Conservation (phyloP, 1,139 yeast species). For the Kodamaea alishanica region DNA sequence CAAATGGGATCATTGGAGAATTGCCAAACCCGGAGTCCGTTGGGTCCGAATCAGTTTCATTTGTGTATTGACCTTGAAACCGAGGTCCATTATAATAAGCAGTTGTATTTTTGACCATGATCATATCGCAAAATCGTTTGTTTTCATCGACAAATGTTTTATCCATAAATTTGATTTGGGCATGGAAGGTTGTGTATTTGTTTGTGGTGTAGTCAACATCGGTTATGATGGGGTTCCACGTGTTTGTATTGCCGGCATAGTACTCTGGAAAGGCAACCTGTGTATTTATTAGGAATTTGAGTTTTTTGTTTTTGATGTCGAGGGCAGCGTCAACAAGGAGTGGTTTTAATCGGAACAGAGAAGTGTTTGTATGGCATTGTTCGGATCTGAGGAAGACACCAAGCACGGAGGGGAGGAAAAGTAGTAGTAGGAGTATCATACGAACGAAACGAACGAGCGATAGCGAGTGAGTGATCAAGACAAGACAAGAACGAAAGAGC, state of each 20-base stretch:
- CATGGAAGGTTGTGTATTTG: constrained; percentile 46
- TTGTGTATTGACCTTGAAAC: constrained; percentile 6
- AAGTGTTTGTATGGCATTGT: constrained; percentile 8
- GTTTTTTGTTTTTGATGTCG: constrained; percentile 28
- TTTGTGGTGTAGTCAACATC: constrained; percentile 47
- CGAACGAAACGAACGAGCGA: neutral
- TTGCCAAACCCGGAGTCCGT: no score
- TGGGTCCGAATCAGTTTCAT: no score
- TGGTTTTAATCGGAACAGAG: constrained; percentile 21
- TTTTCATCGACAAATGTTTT: constrained; percentile 36
- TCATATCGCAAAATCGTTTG: constrained; percentile 44
- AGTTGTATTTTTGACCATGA: constrained; percentile 38
- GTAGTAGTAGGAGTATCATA: constrained; percentile 3
- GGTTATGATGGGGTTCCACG: constrained; percentile 19
- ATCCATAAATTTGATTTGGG: constrained; percentile 45
- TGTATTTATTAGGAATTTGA: constrained; percentile 40
- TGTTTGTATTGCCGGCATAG: constrained; percentile 5
- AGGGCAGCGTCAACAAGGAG: constrained; percentile 43
- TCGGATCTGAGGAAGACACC: constrained; percentile 16
- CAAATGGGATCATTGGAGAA: no score
- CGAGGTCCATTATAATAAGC: constrained; percentile 23
- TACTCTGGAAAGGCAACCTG: constrained; percentile 17
- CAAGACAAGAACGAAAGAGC: neutral
- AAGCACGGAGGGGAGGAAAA: constrained; percentile 6
- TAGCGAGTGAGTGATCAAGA: neutral